Conservation (phyloP, 345 rosid genomes). For the Citrus australasica region DNA sequence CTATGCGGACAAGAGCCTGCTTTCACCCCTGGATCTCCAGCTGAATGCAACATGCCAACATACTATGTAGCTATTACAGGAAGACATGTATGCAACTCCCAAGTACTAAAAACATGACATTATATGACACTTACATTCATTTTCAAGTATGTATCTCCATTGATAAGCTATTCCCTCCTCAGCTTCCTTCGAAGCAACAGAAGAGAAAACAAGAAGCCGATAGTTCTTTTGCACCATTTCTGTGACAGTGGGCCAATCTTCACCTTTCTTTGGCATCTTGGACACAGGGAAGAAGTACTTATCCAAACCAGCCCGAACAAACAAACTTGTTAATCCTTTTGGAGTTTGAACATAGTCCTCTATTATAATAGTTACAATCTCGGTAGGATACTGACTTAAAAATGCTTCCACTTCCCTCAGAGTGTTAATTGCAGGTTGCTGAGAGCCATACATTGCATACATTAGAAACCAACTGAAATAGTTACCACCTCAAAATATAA, state of each 20-base stretch:
- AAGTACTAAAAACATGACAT: background rate
- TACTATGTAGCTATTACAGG: slow-evolving; percentile 8
- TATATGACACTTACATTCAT: slow-evolving; percentile 52
- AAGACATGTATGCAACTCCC: background rate
- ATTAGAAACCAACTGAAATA: slow-evolving; percentile 1
- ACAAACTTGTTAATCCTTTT: slow-evolving; percentile 71
- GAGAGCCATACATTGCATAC: slow-evolving; percentile 20
- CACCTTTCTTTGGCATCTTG: slow-evolving; percentile 89
- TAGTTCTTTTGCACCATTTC: slow-evolving; percentile 82
- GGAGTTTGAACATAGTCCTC: slow-evolving; percentile 94
- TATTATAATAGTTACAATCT: slow-evolving; percentile 84
- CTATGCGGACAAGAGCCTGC: slow-evolving; percentile 85
- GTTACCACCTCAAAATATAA: background rate
- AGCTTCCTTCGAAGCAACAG: slow-evolving; percentile 86
- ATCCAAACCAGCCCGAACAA: slow-evolving; percentile 72
- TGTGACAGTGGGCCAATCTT: slow-evolving; percentile 95
- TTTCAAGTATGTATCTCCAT: slow-evolving; percentile 92
- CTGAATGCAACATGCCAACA: slow-evolving; percentile 40
- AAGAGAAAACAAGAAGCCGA: slow-evolving; percentile 88
- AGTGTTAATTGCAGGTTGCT: slow-evolving; percentile 94
- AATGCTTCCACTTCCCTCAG: slow-evolving; percentile 87
- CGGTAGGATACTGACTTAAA: slow-evolving; percentile 69
- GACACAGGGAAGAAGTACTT: slow-evolving; percentile 85
- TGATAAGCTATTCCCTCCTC: slow-evolving; percentile 98
- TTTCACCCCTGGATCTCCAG: slow-evolving; percentile 96